phyloP scores from a whole-genome alignment of 768 basidiomycete species.

The Exsudoporus frostii region DNA sequence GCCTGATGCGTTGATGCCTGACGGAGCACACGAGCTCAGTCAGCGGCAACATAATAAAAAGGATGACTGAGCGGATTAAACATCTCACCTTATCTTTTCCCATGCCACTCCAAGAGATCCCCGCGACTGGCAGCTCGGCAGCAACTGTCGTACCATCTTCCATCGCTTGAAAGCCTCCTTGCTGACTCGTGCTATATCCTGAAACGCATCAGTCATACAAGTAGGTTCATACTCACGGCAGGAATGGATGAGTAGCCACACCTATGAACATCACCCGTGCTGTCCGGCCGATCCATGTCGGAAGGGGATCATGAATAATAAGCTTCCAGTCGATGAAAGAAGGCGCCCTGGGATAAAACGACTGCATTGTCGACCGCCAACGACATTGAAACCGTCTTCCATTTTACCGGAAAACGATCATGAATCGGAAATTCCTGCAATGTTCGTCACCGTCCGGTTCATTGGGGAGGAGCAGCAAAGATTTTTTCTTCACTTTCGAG shows the following conservation, averaged over 20 bases:
- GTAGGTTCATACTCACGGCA: neutral
- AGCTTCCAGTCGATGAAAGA: slow-evolving; percentile 39
- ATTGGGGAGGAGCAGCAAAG: neutral
- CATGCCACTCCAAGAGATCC: neutral
- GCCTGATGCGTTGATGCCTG: neutral
- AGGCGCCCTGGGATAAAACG: slow-evolving; percentile 16
- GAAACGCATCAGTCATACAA: neutral
- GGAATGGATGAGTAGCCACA: slow-evolving; percentile 23
- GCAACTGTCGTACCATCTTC: slow-evolving; percentile 31
- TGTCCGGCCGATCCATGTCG: slow-evolving; percentile 32
- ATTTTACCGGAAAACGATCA: slow-evolving; percentile 13
- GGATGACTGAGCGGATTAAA: neutral
- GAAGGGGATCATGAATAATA: slow-evolving; percentile 29
- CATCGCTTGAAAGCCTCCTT: slow-evolving; percentile 27
- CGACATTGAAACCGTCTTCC: slow-evolving; percentile 17
- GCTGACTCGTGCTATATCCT: neutral
- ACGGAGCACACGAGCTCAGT: neutral
- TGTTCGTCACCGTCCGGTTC: neutral
- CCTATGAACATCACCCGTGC: slow-evolving; percentile 17
- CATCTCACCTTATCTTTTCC: neutral
- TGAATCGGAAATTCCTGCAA: slow-evolving; percentile 18
- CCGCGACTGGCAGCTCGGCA: neutral
- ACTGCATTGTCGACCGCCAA: slow-evolving; percentile 18
- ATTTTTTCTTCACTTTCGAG: neutral
- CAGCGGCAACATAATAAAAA: neutral